Evolutionary conservation across 1,139 yeast genomes (phyloP).

Genomic region (Candida pseudoviswanathii): DNA sequence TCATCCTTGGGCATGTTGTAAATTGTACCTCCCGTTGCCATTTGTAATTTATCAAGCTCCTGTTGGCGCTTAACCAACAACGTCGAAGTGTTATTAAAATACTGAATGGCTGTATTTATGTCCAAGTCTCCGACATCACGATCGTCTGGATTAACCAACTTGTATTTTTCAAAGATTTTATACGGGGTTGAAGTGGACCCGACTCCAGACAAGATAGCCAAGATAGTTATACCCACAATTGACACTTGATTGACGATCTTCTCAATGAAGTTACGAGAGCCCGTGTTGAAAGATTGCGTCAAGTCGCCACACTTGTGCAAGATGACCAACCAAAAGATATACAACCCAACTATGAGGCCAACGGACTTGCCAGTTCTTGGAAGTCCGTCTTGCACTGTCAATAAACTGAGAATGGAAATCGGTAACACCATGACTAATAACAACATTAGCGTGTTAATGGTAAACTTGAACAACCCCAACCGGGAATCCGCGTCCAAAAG

Average conservation of each 20-base stretch:
- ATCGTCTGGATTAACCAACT: not conserved
- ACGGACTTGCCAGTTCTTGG: conserved; percentile 20
- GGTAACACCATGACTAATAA: conserved; percentile 38
- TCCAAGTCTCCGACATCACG: conserved; percentile 21
- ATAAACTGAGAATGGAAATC: conserved; percentile 31
- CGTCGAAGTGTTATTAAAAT: conserved; percentile 41
- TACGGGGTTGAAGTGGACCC: conserved; percentile 74
- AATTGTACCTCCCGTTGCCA: conserved; percentile 28
- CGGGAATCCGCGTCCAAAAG: conserved; percentile 24
- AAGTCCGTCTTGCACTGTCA: conserved; percentile 28
- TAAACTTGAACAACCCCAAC: conserved; percentile 29
- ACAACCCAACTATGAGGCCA: conserved; percentile 18
- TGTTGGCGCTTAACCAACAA: conserved; percentile 35
- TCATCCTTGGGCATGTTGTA: conserved; percentile 25
- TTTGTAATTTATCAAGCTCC: conserved; percentile 30
- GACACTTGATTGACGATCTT: conserved; percentile 61
- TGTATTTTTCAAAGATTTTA: conserved; percentile 17
- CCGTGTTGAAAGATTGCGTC: conserved; percentile 25
- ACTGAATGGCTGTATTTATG: conserved; percentile 34
- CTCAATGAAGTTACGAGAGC: conserved; percentile 26
- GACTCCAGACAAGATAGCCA: conserved; percentile 72
- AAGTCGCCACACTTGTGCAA: conserved; percentile 41
- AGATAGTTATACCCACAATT: conserved; percentile 69
- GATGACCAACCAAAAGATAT: conserved; percentile 33
- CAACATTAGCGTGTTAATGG: conserved; percentile 35